These are phyloP conservation scores for Tuber calosporum DNA, from an alignment of 495 filamentous ascomycete genomes.

Conservation along the genomic window DNA sequence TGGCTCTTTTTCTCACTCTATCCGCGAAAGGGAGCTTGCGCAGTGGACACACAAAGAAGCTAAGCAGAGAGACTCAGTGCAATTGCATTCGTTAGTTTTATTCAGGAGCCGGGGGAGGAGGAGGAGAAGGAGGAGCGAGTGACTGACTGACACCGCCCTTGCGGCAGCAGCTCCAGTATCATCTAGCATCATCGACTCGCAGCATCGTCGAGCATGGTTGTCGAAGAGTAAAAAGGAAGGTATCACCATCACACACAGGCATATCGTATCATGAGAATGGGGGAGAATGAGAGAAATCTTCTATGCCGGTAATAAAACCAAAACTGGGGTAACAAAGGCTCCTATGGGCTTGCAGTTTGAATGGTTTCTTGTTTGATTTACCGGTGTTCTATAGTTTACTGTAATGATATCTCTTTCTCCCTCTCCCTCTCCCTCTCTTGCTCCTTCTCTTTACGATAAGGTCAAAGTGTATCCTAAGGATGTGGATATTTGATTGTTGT, in stretches of 20 bases:
- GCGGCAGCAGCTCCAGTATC: not conserved
- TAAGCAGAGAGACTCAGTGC: not conserved
- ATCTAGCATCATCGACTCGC: not conserved
- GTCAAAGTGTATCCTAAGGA: not conserved
- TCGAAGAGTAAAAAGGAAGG: not conserved
- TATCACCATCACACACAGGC: not conserved
- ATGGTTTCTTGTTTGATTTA: not conserved
- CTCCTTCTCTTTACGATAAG: conserved; percentile 5
- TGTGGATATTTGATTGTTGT: not conserved
- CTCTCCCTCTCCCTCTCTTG: not conserved
- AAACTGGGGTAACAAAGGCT: not conserved
- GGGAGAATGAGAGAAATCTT: not conserved
- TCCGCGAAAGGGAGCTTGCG: not conserved
- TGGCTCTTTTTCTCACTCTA: conserved; percentile 12
- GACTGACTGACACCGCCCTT: not conserved
- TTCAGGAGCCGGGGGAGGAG: not conserved
- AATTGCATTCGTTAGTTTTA: not conserved
- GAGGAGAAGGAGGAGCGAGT: not conserved
- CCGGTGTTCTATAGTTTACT: not conserved
- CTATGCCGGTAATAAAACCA: not conserved
- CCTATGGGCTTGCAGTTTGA: not conserved
- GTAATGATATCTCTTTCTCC: not conserved
- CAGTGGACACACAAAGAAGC: conserved; percentile 2
- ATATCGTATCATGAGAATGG: not conserved
- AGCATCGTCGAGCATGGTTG: not conserved